phyloP scores from a whole-genome alignment of 306 rosid genomes.

The Carpinus viminea region DNA sequence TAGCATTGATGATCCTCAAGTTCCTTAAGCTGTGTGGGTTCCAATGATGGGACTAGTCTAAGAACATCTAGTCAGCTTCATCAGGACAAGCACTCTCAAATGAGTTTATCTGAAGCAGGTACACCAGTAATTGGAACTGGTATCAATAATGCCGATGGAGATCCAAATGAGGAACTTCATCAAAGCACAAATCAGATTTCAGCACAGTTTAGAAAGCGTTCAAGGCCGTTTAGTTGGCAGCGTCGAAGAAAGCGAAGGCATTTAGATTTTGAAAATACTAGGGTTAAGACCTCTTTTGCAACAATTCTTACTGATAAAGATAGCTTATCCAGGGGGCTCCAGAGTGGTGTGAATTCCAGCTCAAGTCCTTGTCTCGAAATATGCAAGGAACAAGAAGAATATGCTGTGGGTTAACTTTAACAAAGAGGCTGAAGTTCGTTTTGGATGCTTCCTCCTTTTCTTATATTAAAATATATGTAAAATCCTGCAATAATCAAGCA shows the following conservation, averaged over 20 bases:
- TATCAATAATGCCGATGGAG: slow-evolving; percentile 15
- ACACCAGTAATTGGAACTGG: slow-evolving; percentile 22
- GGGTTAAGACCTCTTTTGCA: slow-evolving; percentile 18
- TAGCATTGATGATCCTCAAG: slow-evolving; percentile 16
- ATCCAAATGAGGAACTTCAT: slow-evolving; percentile 28
- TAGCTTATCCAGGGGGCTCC: slow-evolving; percentile 32
- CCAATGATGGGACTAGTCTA: slow-evolving; percentile 16
- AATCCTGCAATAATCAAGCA: not conserved
- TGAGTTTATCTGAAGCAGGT: slow-evolving; percentile 31
- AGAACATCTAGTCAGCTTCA: slow-evolving; percentile 27
- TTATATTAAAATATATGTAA: not conserved
- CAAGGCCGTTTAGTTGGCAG: slow-evolving; percentile 77
- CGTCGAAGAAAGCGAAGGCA: slow-evolving; percentile 53
- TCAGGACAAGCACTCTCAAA: slow-evolving; percentile 20
- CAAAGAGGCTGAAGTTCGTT: not conserved
- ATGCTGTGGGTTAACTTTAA: not conserved
- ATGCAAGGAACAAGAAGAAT: not conserved
- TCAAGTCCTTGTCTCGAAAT: slow-evolving; percentile 8
- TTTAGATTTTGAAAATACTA: slow-evolving; percentile 33
- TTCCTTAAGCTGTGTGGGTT: slow-evolving; percentile 31
- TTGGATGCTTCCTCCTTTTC: not conserved
- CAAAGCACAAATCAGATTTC: slow-evolving; percentile 28
- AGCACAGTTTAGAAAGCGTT: slow-evolving; percentile 46
- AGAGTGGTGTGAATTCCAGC: slow-evolving; percentile 24
- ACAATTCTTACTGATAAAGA: slow-evolving; percentile 22